These are phyloP conservation scores for Endoconidiophora polonica DNA, from an alignment of 2,329 filamentous ascomycete species.

Conservation along the genomic window DNA sequence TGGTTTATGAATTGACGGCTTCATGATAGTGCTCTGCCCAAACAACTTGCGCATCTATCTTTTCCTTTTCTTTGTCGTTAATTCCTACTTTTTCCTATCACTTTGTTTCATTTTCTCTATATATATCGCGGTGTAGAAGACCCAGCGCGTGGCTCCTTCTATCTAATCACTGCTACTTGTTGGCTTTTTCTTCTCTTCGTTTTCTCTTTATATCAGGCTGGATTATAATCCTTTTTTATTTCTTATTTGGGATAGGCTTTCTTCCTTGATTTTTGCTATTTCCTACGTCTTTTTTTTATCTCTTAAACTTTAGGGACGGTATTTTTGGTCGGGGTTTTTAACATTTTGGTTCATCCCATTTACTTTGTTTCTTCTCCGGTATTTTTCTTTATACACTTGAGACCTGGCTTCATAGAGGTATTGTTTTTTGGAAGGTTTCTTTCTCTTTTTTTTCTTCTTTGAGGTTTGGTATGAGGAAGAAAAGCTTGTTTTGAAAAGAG, in stretches of 20 bases:
- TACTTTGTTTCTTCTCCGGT: slow-evolving; percentile 8
- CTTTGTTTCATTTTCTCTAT: neutral
- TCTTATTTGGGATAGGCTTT: neutral
- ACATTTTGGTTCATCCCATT: neutral
- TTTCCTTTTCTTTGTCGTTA: neutral
- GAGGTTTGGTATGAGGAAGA: neutral
- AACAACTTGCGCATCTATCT: neutral
- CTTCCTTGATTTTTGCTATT: neutral
- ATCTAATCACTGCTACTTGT: neutral
- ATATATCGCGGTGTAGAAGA: too few relatives aligned
- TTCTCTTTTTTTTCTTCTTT: neutral
- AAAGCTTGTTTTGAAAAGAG: neutral
- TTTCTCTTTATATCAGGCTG: neutral
- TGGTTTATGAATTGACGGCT: too few relatives aligned
- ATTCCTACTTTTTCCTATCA: neutral
- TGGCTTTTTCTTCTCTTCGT: neutral
- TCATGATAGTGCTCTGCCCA: too few relatives aligned
- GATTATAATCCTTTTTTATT: neutral
- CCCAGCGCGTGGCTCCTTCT: neutral
- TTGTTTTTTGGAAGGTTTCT: neutral
- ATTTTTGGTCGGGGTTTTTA: neutral
- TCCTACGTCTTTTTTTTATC: neutral
- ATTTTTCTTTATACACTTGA: neutral
- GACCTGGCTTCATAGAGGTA: neutral
- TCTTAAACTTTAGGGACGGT: neutral